Evolutionary conservation across 192 early-diverging fungal species (phyloP).

Genomic region (Podila clonocystis): DNA sequence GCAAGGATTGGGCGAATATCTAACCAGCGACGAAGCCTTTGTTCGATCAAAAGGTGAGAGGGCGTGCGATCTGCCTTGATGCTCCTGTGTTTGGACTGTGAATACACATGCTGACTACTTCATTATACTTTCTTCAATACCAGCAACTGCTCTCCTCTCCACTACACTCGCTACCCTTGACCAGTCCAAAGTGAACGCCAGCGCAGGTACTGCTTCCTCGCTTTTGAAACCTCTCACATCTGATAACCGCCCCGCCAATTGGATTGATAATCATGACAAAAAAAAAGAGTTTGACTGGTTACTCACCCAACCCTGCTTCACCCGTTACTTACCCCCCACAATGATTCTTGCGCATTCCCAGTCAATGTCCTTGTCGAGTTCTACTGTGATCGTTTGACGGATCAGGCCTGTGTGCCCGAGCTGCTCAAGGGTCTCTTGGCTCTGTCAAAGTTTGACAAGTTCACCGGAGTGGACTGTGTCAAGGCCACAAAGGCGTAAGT

Average conservation of each 20-base stretch:
- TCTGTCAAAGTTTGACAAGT: slow-evolving; percentile 68
- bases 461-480: slow-evolving; percentile 63
- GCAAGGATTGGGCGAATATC: slow-evolving; percentile 75
- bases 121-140: background rate
- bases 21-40: slow-evolving; percentile 87
- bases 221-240: background rate
- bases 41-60: slow-evolving; percentile 81
- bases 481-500: slow-evolving; percentile 62
- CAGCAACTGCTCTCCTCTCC: slow-evolving; percentile 74
- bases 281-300: background rate
- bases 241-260: background rate
- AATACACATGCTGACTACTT: background rate
- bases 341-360: slow-evolving; percentile 19
- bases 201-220: slow-evolving; percentile 54
- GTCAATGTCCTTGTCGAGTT: slow-evolving; percentile 76
- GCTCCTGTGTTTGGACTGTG: too few relatives aligned
- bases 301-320: background rate
- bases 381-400: slow-evolving; percentile 78
- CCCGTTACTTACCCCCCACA: background rate
- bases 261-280: background rate
- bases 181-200: slow-evolving; percentile 58
- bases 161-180: slow-evolving; percentile 63
- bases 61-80: background rate
- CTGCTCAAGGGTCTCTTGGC: slow-evolving; percentile 70
- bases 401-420: slow-evolving; percentile 75